Evolutionary conservation across 768 basidiomycete species (phyloP).

Genomic region (Strobilomyces echinocephalus): DNA sequence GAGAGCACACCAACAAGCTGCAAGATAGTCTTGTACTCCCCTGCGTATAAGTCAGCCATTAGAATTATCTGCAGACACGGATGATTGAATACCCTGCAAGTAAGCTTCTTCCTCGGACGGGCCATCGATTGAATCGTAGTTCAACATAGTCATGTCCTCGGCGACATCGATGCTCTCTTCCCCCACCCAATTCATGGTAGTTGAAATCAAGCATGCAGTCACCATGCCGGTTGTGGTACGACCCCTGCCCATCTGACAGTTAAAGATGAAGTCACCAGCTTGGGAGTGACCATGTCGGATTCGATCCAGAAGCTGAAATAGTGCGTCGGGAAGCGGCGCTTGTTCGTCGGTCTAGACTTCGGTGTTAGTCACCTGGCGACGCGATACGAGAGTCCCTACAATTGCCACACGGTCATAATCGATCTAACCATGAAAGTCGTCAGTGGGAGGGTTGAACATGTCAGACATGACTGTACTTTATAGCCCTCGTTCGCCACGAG

Average conservation of each 20-base stretch:
- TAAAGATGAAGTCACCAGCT: conserved; percentile 83
- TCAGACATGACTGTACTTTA: conserved; percentile 34
- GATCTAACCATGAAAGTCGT: conserved; percentile 43
- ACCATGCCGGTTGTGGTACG: conserved; percentile 97
- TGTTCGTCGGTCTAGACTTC: conserved; percentile 87
- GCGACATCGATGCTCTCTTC: conserved; percentile 37
- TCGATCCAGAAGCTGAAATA: conserved; percentile 73
- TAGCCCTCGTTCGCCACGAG: conserved; percentile 74
- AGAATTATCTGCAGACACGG: background rate
- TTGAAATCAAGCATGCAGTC: conserved; percentile 80
- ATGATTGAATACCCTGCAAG: conserved; percentile 57
- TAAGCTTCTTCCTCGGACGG: conserved; percentile 87
- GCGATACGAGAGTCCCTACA: conserved; percentile 40
- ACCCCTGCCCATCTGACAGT: conserved; percentile 94
- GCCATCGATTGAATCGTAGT: conserved; percentile 72
- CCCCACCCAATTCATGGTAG: conserved; percentile 55
- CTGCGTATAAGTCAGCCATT: conserved; percentile 36
- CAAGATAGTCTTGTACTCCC: conserved; percentile 95
- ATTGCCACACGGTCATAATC: conserved; percentile 89
- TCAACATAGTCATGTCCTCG: conserved; percentile 34
- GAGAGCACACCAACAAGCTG: conserved; percentile 90
- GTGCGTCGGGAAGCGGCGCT: conserved; percentile 85
- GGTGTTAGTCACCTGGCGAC: conserved; percentile 1
- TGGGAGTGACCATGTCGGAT: conserved; percentile 53
- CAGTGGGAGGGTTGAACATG: background rate